Base-by-base conservation (phyloP, 495 filamentous ascomycete species). In the Pyronema omphalodes region DNA sequence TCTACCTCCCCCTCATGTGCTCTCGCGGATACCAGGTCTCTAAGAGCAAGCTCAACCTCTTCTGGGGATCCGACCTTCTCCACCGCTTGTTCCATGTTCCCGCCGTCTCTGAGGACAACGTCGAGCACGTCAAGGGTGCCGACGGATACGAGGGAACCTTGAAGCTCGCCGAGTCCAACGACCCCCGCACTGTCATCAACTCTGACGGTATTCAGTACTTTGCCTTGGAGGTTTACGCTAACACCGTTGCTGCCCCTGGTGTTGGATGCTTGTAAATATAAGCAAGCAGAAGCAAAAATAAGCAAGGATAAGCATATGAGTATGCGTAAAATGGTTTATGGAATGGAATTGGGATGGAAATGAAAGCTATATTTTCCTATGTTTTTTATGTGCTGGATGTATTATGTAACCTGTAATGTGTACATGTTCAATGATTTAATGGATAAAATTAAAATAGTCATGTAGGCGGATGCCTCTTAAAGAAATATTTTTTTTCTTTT, bases 81-180 rank as follows among this genome's bases (percentile, higher is more conserved):
- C 78, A 80, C 57, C 72, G 77, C 3, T 55, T 80, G 11, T 73
- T 70, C 56, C 78, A 81, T 60, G 62, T 76, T 9, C 70, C 73
- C 1, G 55, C 66, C 1, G 69, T 80, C 37, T 70, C 71, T n/a
- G 76, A 80, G 56, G 67, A 62, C 6, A 58, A 66, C 29, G 68
- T 80, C 39, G 71, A 74, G n/a, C 77, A 80, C 76, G 76, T 54
- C 61, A 64, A 23, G 71, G 69, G 33, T 3, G 71, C 74, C 6
- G 76, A 76, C 29, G 69, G 64, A 18, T 78, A 75, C 54, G 66
- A 64, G n/a, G 71, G 69, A 17, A 70, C 69, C 6, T 29, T 76
- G 14, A 69, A 71, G 55, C 61, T 74, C 47, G 72, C 76, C 0
- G 55, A 61, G 53, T 57, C 52, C 4, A 68, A 64, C 11, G 68